Conservation (phyloP, 192 early-diverging fungal species). For the Coemansia aciculifera region DNA sequence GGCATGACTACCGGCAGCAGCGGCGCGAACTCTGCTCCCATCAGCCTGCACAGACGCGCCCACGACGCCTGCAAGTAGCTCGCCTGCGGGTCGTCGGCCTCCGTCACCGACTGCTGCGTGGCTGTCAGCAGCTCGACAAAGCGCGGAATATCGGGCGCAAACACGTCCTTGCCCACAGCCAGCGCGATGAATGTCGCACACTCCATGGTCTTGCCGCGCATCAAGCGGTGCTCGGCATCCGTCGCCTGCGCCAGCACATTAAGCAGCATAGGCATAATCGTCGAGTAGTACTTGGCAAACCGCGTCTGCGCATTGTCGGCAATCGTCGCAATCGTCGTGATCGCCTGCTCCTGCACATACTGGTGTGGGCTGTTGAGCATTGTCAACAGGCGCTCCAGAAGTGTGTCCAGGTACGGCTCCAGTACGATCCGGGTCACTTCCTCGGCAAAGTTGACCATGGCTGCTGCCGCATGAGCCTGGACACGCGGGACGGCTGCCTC, state of each 20-base stretch:
- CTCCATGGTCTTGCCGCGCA: conserved; percentile 97
- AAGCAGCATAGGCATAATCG: conserved; percentile 95
- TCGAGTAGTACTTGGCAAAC: conserved; percentile 88
- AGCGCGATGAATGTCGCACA: conserved; percentile 94
- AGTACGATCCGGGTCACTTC: conserved; percentile 79
- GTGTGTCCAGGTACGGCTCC: conserved; percentile 85
- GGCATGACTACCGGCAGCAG: conserved; percentile 91
- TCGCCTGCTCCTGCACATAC: conserved; percentile 98
- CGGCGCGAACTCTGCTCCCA: conserved; percentile 93
- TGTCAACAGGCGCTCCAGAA: conserved; percentile 82
- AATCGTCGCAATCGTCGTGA: conserved; percentile 96
- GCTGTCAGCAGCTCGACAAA: conserved; percentile 79
- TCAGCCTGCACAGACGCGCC: conserved; percentile 95
- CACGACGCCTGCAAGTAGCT: conserved; percentile 93
- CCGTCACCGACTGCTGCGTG: conserved; percentile 78
- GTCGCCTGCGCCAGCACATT: conserved; percentile 83
- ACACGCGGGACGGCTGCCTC: conserved; percentile 79
- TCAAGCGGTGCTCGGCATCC: conserved; percentile 81
- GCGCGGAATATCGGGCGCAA: conserved; percentile 74
- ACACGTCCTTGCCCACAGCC: conserved; percentile 89
- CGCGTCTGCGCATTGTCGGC: conserved; percentile 92
- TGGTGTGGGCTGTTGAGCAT: conserved; percentile 82
- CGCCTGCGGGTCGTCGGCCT: conserved; percentile 90
- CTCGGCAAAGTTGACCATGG: conserved; percentile 97
- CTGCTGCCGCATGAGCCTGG: conserved; percentile 93